These are phyloP conservation scores for Cryptococcus jaspeensis DNA, from an alignment of 1,284 basidiomycete species.

Conservation along the genomic window DNA sequence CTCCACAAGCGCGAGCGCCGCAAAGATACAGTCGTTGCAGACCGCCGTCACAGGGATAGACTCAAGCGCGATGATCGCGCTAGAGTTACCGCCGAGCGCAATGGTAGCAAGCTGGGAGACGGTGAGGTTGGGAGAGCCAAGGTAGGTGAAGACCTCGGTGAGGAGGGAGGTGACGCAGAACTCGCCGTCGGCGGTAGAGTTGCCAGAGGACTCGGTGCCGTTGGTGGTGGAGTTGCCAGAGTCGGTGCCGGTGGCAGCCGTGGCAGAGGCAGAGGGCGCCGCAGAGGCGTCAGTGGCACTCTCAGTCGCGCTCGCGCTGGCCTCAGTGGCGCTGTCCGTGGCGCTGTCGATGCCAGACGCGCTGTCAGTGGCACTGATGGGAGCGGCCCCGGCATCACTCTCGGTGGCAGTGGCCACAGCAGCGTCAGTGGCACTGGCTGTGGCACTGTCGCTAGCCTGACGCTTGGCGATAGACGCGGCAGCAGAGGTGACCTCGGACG, in stretches of 20 bases:
- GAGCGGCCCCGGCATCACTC: neutral
- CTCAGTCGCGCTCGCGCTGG: too few species aligned
- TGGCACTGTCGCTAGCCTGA: neutral
- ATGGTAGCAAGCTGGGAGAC: constrained; percentile 29
- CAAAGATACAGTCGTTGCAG: constrained; percentile 49
- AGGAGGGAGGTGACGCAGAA: constrained; percentile 45
- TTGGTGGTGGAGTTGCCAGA: constrained; percentile 11
- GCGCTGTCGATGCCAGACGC: too few species aligned
- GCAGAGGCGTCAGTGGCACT: too few species aligned
- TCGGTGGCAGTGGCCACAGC: neutral
- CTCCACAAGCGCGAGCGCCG: constrained; percentile 38
- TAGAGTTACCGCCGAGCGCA: constrained; percentile 34
- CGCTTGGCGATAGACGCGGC: neutral
- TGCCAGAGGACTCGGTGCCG: constrained; percentile 23
- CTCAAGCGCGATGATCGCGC: constrained; percentile 22
- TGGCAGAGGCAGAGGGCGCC: too few species aligned
- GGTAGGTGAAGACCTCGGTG: constrained; percentile 34
- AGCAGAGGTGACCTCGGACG: neutral
- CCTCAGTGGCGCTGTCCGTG: too few species aligned
- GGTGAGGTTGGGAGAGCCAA: constrained; percentile 40
- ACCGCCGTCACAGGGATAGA: constrained; percentile 28
- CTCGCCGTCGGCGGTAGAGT: constrained; percentile 39
- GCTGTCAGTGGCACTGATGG: too few species aligned
- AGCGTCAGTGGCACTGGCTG: neutral
- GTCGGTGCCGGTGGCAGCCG: constrained; percentile 18